A percentile compares a stretch with the other conserved stretches of the same genome.
These are phyloP conservation scores for Calamus simplicifolius DNA, from an alignment of 176 grass and related monocot species.

Conservation along the genomic window DNA sequence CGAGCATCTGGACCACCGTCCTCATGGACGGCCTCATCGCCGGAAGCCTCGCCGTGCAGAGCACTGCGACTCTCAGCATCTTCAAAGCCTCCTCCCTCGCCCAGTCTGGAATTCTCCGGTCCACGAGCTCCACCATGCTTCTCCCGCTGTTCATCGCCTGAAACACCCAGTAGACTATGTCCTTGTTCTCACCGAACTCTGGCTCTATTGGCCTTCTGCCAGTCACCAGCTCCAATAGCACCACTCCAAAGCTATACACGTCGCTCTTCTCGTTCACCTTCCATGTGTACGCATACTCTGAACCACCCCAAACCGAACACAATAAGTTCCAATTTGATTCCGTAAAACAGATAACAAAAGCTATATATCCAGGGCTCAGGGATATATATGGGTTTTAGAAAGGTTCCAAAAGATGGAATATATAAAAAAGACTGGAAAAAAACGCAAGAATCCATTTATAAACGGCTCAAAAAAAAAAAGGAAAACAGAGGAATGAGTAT, in stretches of 20 bases:
- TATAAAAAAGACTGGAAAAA: no score
- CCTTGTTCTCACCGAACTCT: conserved; percentile 32
- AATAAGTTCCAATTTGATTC: no score
- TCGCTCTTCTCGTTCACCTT: conserved; percentile 82
- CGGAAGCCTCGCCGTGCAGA: conserved; percentile 60
- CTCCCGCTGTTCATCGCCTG: conserved; percentile 40
- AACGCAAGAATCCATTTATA: no score
- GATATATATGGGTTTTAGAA: no score
- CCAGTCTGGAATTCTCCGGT: conserved; percentile 31
- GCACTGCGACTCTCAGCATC: conserved; percentile 48
- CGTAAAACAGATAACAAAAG: no score
- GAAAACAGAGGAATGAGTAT: not conserved
- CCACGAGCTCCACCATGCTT: conserved; percentile 29
- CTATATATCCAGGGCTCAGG: no score
- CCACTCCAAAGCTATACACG: conserved; percentile 52
- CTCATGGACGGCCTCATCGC: conserved; percentile 75
- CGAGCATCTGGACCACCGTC: conserved; percentile 82
- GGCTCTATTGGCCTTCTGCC: conserved; percentile 37
- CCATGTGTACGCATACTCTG: conserved; percentile 75
- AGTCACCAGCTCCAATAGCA: conserved; percentile 51
- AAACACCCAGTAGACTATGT: conserved; percentile 67
- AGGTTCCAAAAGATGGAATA: no score
- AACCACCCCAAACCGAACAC: not conserved
- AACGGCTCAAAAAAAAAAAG: not conserved
- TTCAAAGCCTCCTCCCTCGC: conserved; percentile 47